These are phyloP conservation scores for Raffaelea ambrosiae DNA, from an alignment of 2,329 filamentous ascomycete species.

Conservation along the genomic window DNA sequence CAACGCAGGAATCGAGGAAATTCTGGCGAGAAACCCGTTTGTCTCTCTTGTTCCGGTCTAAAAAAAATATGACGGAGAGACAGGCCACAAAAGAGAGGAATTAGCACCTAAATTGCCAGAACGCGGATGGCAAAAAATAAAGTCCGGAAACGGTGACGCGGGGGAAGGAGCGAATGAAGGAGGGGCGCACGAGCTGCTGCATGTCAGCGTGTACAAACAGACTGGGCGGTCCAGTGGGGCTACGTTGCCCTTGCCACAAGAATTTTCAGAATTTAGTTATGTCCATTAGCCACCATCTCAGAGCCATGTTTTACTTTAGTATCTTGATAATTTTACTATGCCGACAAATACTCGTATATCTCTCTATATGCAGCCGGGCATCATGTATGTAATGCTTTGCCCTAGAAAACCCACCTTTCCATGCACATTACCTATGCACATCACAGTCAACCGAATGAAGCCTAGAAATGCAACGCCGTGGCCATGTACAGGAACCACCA, in stretches of 20 bases:
- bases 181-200: too few relatives aligned
- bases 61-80: neutral
- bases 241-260: neutral
- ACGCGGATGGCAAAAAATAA: conserved; percentile 10
- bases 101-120: neutral
- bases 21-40: neutral
- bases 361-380: too few relatives aligned
- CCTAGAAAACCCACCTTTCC: too few relatives aligned
- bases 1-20: neutral
- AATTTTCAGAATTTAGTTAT: neutral
- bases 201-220: too few relatives aligned
- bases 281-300: too few relatives aligned
- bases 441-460: too few relatives aligned
- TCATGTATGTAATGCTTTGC: too few relatives aligned
- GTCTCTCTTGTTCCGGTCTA: neutral
- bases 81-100: neutral
- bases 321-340: too few relatives aligned
- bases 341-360: too few relatives aligned
- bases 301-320: too few relatives aligned
- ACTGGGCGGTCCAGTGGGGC: too few relatives aligned
- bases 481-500: neutral
- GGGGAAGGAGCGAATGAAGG: conserved; percentile 1
- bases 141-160: conserved; percentile 3
- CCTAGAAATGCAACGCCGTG: neutral
- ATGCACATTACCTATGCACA: too few relatives aligned